Conservation (phyloP, 495 filamentous ascomycete species). For the Trichocladium antarcticum region DNA sequence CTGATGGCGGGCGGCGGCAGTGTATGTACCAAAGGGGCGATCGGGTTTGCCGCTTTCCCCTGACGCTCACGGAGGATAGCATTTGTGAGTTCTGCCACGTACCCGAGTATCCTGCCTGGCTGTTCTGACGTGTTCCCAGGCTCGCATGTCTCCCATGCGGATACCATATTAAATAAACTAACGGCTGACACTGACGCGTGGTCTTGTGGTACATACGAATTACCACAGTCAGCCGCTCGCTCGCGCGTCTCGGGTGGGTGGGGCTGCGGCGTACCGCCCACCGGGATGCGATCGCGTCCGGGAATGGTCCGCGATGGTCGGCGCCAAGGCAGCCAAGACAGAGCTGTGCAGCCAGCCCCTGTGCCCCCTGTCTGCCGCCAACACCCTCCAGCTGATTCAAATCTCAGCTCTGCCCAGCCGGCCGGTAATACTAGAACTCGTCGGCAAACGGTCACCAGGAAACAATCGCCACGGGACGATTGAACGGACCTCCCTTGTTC, state of each 20-base stretch:
- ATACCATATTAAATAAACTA: too few relatives aligned
- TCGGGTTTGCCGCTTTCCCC: too few relatives aligned
- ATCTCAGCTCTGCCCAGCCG: not conserved
- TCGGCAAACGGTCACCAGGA: not conserved
- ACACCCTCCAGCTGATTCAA: slow-evolving; percentile 4
- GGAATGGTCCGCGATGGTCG: not conserved
- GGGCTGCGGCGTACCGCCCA: not conserved
- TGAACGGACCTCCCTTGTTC: not conserved
- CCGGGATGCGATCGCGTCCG: slow-evolving; percentile 1
- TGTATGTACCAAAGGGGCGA: too few relatives aligned
- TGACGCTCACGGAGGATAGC: too few relatives aligned
- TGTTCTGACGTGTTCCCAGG: too few relatives aligned
- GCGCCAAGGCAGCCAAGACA: slow-evolving; percentile 7
- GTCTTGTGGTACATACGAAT: too few relatives aligned
- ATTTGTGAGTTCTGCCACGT: too few relatives aligned
- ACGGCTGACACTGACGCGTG: too few relatives aligned
- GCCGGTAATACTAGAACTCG: not conserved
- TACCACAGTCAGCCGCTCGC: not conserved
- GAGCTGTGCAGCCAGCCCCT: slow-evolving; percentile 1
- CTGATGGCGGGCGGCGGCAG: too few relatives aligned
- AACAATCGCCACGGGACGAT: not conserved
- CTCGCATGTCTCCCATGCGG: not conserved
- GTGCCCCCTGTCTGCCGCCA: slow-evolving; percentile 6
- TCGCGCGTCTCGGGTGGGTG: not conserved
- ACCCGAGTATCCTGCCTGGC: too few relatives aligned